phyloP scores from a whole-genome alignment of 1,139 yeast species.

The Suhomyces guaymorum region DNA sequence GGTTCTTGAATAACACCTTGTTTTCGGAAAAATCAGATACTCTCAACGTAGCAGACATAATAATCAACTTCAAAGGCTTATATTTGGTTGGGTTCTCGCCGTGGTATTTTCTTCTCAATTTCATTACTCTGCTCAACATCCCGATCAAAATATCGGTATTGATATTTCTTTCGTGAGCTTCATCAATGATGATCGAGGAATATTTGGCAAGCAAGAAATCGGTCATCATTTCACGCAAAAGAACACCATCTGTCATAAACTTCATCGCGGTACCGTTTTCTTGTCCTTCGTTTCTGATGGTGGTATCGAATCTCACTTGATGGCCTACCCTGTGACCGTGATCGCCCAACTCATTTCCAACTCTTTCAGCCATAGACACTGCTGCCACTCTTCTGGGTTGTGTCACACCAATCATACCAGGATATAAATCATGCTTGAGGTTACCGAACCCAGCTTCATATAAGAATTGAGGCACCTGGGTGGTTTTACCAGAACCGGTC shows the following conservation, averaged over 20 bases:
- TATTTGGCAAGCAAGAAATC: constrained; percentile 81
- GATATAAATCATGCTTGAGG: constrained; percentile 55
- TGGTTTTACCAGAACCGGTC: constrained; percentile 83
- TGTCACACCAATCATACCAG: constrained; percentile 94
- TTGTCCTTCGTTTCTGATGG: constrained; percentile 54
- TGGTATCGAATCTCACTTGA: constrained; percentile 88
- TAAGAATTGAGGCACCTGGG: constrained; percentile 76
- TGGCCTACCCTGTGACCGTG: constrained; percentile 79
- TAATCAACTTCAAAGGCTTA: constrained; percentile 66
- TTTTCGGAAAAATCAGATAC: constrained; percentile 93
- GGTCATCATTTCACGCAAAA: constrained; percentile 86
- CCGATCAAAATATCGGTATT: constrained; percentile 96
- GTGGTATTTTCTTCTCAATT: constrained; percentile 63
- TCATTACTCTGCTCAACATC: constrained; percentile 84
- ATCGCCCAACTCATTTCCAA: constrained; percentile 77
- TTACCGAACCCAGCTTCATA: constrained; percentile 88
- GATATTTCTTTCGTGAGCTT: constrained; percentile 95
- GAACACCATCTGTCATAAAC: constrained; percentile 98
- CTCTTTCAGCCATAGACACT: constrained; percentile 94
- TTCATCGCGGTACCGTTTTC: constrained; percentile 70
- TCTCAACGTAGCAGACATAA: constrained; percentile 95
- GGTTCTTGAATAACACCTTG: constrained; percentile 58
- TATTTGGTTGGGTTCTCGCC: constrained; percentile 45
- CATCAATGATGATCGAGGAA: constrained; percentile 87
- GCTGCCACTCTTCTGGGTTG: constrained; percentile 99